Evolutionary conservation across 148 eudicot genomes (phyloP), one percentile per base, ranked within the genome.

Genomic region (Dysphania ambrosioides): DNA sequence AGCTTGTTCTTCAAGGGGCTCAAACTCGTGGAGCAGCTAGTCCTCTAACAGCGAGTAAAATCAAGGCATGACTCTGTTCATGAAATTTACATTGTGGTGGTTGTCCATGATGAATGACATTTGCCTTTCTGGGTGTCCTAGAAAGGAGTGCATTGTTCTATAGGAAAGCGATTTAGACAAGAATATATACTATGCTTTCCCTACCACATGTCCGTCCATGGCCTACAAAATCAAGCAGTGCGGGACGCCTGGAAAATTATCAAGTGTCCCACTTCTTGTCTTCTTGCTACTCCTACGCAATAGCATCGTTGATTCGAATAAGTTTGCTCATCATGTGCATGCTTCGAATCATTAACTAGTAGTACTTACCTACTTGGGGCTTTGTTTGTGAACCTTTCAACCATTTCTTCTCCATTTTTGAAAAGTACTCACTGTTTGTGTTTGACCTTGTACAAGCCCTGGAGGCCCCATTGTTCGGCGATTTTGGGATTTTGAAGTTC

Each of bases 211-310:
- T 24, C 8, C 9, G 57, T 3, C 35, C 21, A 44, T 32, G 60
- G 8, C 77, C 77, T 74, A 74, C 76, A 74, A 74, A 74, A 74
- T 74, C 61, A 73, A 71, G 36, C 49, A 71, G 57, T 36, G 47
- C 57, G 74, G 74, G 74, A 71, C 64, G 30, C 38, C 16, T 35
- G 3, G 16, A 5, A 53, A 19, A 53, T 19, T 23, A 68, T 68
- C 35, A 41, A 42, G 21, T 12, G 49, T 42, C 34, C 71, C 71
- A 68, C 53, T 40, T 35, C 70, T 40, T 66, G 19, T 8, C 29
- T 53, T 53, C 47, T 55, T 51, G 16, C 0, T 32, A 34, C 68
- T 19, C 36, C 44, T 26, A 26, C 61, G 24, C 23, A 26, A 27
- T 61, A 12, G 8, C 65, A 27, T 61, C 38, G 57, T 2, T 19